A percentile compares a stretch with the other conserved stretches of the same genome.
phyloP scores from a whole-genome alignment of 2,329 filamentous ascomycete genomes.

The Epichloe elymi region DNA sequence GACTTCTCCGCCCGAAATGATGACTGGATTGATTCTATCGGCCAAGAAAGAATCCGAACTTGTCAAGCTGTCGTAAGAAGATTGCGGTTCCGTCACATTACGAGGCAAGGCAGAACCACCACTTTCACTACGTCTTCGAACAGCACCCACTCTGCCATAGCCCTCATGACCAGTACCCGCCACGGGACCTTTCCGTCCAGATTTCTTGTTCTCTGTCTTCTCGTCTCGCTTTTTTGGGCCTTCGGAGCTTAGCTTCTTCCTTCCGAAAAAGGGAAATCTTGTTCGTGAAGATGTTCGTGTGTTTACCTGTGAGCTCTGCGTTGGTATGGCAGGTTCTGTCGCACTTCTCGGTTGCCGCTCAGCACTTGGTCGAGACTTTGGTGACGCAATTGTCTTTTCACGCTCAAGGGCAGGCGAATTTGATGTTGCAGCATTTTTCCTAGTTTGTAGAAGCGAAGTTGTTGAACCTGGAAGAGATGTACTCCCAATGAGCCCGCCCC shows the following conservation, averaged over 20 bases:
- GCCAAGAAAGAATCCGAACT: conserved; percentile 44
- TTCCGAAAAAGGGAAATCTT: conserved; percentile 67
- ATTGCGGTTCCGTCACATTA: conserved; percentile 29
- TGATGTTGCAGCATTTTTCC: conserved; percentile 19
- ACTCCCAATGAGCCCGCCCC: conserved; percentile 24
- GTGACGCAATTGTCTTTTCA: conserved; percentile 6
- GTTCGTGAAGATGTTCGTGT: conserved; percentile 40
- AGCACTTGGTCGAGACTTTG: conserved; percentile 5
- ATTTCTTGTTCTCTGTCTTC: conserved; percentile 18
- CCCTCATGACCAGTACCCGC: conserved; percentile 93
- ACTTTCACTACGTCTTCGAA: conserved; percentile 51
- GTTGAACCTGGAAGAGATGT: conserved; percentile 22
- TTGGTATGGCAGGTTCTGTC: conserved; percentile 9
- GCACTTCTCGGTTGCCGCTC: conserved; percentile 12
- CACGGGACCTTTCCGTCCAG: conserved; percentile 58
- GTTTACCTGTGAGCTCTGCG: conserved; percentile 41
- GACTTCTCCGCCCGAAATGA: conserved; percentile 51
- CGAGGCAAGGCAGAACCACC: conserved; percentile 32
- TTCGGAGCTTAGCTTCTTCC: conserved; percentile 50
- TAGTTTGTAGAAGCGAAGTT: conserved; percentile 17
- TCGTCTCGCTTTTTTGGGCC: conserved; percentile 37
- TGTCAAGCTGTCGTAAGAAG: conserved; percentile 38
- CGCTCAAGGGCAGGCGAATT: conserved; percentile 11
- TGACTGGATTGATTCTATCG: conserved; percentile 50
- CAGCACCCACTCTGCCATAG: conserved; percentile 52